Percentiles rank a stretch among this genome's conserved stretches.
phyloP scores from a whole-genome alignment of 192 early-diverging fungal species.

The Podila verticillata region DNA sequence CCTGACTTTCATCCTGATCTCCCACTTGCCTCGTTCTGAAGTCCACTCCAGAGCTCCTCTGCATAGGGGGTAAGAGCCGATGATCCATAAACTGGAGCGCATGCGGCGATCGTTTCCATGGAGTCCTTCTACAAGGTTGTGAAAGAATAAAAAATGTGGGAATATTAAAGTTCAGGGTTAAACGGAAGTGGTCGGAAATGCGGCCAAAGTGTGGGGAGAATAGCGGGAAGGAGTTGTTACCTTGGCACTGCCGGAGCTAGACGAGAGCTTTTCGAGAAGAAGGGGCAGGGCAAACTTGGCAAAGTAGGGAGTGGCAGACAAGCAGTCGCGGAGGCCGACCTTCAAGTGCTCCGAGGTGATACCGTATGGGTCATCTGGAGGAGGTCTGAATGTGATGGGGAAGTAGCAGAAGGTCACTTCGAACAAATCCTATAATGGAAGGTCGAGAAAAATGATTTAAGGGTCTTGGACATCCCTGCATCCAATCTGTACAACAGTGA shows the following conservation, averaged over 20 bases:
- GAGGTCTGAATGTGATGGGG: slow-evolving; percentile 97
- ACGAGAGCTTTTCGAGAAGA: slow-evolving; percentile 91
- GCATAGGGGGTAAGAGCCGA: slow-evolving; percentile 72
- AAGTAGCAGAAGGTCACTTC: slow-evolving; percentile 99
- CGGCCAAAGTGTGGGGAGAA: background rate
- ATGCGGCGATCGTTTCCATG: slow-evolving; percentile 86
- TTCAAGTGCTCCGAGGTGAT: slow-evolving; percentile 96
- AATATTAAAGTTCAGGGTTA: slow-evolving; percentile 28
- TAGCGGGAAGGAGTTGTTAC: slow-evolving; percentile 45
- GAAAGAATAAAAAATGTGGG: slow-evolving; percentile 20
- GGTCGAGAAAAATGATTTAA: background rate
- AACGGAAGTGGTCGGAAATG: background rate
- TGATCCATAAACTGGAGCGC: slow-evolving; percentile 80
- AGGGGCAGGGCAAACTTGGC: slow-evolving; percentile 85
- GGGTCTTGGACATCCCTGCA: no score
- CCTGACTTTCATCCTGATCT: no score
- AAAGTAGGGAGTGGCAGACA: slow-evolving; percentile 82
- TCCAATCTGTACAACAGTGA: background rate
- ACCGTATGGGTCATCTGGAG: slow-evolving; percentile 93
- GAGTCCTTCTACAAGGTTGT: slow-evolving; percentile 77
- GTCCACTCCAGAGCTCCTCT: slow-evolving; percentile 77
- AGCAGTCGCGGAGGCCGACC: slow-evolving; percentile 75
- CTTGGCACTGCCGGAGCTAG: slow-evolving; percentile 89
- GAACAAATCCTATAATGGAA: slow-evolving; percentile 79
- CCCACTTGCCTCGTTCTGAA: slow-evolving; percentile 71